Evolutionary conservation across 2,329 filamentous ascomycete species (phyloP).

Genomic region (Penicillium sclerotigenum): DNA sequence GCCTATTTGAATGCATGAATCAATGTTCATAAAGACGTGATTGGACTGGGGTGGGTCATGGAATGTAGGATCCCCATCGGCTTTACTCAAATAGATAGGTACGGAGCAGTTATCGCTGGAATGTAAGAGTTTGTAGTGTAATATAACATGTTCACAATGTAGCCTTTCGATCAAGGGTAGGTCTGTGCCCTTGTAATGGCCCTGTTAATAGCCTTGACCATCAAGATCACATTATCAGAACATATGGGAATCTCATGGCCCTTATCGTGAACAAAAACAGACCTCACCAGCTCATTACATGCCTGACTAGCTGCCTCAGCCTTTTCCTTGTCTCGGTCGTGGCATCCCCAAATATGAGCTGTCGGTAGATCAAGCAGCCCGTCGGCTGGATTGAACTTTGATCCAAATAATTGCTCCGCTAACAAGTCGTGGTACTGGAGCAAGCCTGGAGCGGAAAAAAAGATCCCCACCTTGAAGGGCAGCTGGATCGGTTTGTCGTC

Average conservation of each 20-base stretch:
- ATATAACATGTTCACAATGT: neutral
- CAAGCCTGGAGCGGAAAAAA: constrained; percentile 16
- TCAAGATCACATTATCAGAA: constrained; percentile 2
- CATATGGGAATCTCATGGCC: constrained; percentile 15
- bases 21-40: neutral
- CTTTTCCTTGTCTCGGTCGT: neutral
- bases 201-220: constrained; percentile 10
- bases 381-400: neutral
- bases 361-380: constrained; percentile 13
- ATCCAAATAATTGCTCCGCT: neutral
- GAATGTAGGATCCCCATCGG: neutral
- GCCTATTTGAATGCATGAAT: neutral
- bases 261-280: constrained; percentile 11
- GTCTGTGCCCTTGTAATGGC: neutral
- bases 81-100: neutral
- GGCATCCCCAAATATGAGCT: constrained; percentile 18
- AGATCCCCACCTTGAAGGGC: constrained; percentile 27
- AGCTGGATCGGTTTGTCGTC: neutral
- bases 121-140: neutral
- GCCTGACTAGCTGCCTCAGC: constrained; percentile 3
- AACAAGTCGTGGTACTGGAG: constrained; percentile 3
- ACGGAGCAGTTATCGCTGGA: neutral
- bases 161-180: neutral
- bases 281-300: constrained; percentile 8
- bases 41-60: neutral